Percentiles rank a stretch among this genome's conserved stretches.
phyloP scores from a whole-genome alignment of 768 basidiomycete species.

The Daedaleopsis sinensis region DNA sequence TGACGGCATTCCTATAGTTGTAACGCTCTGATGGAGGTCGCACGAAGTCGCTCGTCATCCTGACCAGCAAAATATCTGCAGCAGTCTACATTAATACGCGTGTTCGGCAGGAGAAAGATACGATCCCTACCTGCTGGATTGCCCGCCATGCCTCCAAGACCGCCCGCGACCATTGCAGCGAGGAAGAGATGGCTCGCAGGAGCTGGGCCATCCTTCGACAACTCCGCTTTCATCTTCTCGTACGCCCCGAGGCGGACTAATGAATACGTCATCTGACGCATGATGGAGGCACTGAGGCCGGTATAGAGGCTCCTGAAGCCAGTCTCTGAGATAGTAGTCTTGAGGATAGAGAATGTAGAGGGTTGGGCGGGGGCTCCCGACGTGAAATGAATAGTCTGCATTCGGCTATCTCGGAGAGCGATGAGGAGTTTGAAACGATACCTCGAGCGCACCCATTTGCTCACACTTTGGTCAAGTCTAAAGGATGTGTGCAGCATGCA shows the following conservation, averaged over 20 bases:
- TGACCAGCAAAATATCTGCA: slow-evolving; percentile 70
- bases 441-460: slow-evolving; percentile 24
- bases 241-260: slow-evolving; percentile 84
- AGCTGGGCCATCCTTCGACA: slow-evolving; percentile 55
- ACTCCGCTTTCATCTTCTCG: slow-evolving; percentile 68
- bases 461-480: slow-evolving; percentile 87
- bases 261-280: slow-evolving; percentile 92
- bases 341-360: slow-evolving; percentile 68
- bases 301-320: slow-evolving; percentile 79
- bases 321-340: slow-evolving; percentile 61
- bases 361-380: slow-evolving; percentile 50
- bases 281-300: slow-evolving; percentile 79
- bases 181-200: slow-evolving; percentile 57
- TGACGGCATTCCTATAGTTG: slow-evolving; percentile 78
- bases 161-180: slow-evolving; percentile 75
- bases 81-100: not conserved
- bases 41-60: slow-evolving; percentile 88
- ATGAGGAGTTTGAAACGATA: not conserved
- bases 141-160: slow-evolving; percentile 80
- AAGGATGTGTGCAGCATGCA: slow-evolving; percentile 77
- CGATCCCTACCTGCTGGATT: slow-evolving; percentile 70
- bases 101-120: too few species aligned
- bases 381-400: slow-evolving; percentile 68
- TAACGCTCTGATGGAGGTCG: slow-evolving; percentile 75
- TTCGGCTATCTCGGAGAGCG: slow-evolving; percentile 53